These are phyloP conservation scores for Isabelozyma pseudorhagii DNA, from an alignment of 805 yeast species.

Conservation along the genomic window DNA sequence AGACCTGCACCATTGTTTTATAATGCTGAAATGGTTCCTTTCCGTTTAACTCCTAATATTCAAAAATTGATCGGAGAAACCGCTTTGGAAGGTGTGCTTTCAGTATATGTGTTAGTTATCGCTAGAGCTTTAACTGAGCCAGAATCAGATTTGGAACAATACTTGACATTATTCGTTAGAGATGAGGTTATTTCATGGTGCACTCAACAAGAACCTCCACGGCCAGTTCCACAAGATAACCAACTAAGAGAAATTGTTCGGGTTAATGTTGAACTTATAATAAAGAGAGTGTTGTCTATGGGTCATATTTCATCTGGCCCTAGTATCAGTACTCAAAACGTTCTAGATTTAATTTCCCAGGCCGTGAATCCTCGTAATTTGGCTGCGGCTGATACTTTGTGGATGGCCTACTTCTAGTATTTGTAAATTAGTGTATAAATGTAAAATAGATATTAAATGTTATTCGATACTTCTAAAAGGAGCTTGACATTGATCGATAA, in stretches of 20 bases:
- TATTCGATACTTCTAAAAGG: too few species aligned
- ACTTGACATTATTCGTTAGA: slow-evolving; percentile 88
- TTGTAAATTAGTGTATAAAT: slow-evolving; percentile 1
- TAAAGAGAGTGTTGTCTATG: slow-evolving; percentile 73
- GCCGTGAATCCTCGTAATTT: slow-evolving; percentile 94
- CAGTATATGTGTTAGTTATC: slow-evolving; percentile 79
- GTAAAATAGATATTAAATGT: background rate
- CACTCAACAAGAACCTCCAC: slow-evolving; percentile 69
- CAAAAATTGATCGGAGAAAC: slow-evolving; percentile 92
- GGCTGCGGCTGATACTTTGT: slow-evolving; percentile 86
- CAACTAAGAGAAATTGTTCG: slow-evolving; percentile 84
- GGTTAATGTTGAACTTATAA: slow-evolving; percentile 80
- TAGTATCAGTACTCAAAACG: slow-evolving; percentile 81
- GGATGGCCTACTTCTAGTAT: slow-evolving; percentile 86
- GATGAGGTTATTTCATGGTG: slow-evolving; percentile 96
- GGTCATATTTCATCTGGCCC: slow-evolving; percentile 58
- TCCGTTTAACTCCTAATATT: slow-evolving; percentile 92
- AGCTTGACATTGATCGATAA: too few species aligned
- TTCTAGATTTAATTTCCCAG: slow-evolving; percentile 84
- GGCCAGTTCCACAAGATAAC: slow-evolving; percentile 77
- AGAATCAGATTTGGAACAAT: slow-evolving; percentile 87
- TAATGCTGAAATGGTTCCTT: slow-evolving; percentile 91
- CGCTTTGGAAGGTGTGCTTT: slow-evolving; percentile 87
- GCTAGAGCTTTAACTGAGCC: slow-evolving; percentile 89
- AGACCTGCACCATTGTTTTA: slow-evolving; percentile 80